Base-by-base conservation (phyloP, 2,329 filamentous ascomycete species). In the Mycosphaerelloides madeirae region DNA sequence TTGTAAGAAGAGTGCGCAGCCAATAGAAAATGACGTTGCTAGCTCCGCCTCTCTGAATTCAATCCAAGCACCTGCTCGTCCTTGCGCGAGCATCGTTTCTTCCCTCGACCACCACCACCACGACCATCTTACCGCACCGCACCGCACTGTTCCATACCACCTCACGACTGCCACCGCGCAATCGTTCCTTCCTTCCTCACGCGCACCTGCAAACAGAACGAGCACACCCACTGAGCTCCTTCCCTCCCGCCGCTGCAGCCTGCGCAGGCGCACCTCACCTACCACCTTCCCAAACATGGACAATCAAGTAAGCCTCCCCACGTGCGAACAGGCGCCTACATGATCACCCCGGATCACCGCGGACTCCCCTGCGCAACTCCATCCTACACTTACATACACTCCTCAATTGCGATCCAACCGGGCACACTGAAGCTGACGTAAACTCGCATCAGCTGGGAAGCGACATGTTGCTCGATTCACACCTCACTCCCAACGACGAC, bases 391-490 rank as follows among this genome's bases (percentile, higher is more conserved):
- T 37, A 15, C 18, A 13, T 6, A 11, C 32, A 18, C 16, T 22
- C 16, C 34, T 14, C 25, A 14, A 3, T 37, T 22, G 34, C 18
- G 6, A 37, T 12, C 3, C n/a, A 22, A 18, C 25, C 16, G 6
- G 19, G n/a, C 9, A 3, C 34, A 13, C 15, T 22, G 34, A 37
- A 39, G 57, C 57, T 60, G 56, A 60, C 54, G 40, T 48, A 53
- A 48, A 40, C 35, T 31, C 43, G 43, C 18, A 20, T 31, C 53
- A 81, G 78, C 69, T 79, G 60, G 76, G 76, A 56, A 78, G 72
- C 67, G 79, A 81, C 58, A 81, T 81, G 76, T 70, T 81, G 64
- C 72, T 82, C 57, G 78, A 82, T 58, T 69, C 76, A 52, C 73
- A 75, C 47, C 49, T 61, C 69, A 79, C 60, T 3, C 57, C 58